Evolutionary conservation across 768 basidiomycete genomes (phyloP).

Genomic region (Hericium coralloides): DNA sequence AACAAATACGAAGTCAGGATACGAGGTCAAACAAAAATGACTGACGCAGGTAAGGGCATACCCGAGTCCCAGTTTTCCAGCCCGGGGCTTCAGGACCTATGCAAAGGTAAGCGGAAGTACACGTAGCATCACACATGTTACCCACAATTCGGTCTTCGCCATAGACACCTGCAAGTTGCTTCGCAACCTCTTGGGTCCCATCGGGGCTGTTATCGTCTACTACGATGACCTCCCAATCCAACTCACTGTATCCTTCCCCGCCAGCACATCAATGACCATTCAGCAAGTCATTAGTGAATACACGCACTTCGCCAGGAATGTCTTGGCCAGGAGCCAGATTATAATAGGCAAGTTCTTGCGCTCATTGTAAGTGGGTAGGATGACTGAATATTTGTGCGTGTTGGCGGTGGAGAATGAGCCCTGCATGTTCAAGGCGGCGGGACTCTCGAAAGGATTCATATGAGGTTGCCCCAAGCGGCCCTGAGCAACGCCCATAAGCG

Average conservation of each 20-base stretch:
- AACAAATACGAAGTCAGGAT: neutral
- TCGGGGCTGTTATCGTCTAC: conserved; percentile 93
- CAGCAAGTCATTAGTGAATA: neutral
- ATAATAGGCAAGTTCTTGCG: conserved; percentile 87
- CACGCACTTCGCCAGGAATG: conserved; percentile 69
- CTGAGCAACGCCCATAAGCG: neutral
- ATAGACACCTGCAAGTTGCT: conserved; percentile 67
- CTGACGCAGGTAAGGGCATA: conserved; percentile 22
- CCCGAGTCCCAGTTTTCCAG: conserved; percentile 90
- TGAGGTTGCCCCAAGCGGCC: neutral
- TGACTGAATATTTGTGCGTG: conserved; percentile 78
- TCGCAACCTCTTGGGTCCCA: conserved; percentile 84
- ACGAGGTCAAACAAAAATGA: neutral
- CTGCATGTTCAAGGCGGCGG: conserved; percentile 53
- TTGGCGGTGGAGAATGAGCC: conserved; percentile 27
- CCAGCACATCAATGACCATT: conserved; percentile 3
- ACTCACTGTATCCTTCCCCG: conserved; percentile 35
- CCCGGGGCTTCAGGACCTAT: conserved; percentile 76
- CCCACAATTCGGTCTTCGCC: conserved; percentile 79
- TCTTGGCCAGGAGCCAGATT: conserved; percentile 73
- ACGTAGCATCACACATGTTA: conserved; percentile 2
- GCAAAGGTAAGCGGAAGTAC: conserved; percentile 1
- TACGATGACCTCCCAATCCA: conserved; percentile 83
- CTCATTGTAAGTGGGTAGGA: conserved; percentile 91
- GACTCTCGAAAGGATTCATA: conserved; percentile 64